Base-by-base conservation (phyloP, 768 basidiomycete genomes). In the Leccinum fibrillosum region DNA sequence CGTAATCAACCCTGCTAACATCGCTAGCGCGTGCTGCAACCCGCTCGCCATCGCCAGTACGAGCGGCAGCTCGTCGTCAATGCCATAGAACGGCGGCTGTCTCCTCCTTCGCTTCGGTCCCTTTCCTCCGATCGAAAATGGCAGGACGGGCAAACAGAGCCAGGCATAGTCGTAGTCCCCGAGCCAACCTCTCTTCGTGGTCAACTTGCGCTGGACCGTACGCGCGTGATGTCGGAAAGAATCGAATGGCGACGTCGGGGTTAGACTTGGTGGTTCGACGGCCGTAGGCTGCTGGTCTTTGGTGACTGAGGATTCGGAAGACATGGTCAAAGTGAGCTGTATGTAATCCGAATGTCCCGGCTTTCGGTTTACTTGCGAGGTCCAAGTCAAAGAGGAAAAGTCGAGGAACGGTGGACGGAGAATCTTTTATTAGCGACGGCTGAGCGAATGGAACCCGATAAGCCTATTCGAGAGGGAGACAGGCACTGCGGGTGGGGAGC, bases 1-100 rank as follows among this genome's bases (percentile, higher is more conserved):
- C 0, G 89, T 89, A 64, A 92, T 90, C 45, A 91, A 76, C 2
- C 89, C 90, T 2, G 88, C 89, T 15, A 91, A 79, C 90, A 92
- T 92, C 2, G 89, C 89, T 10, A 92, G 82, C 2, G 87, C 82
- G 66, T 91, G 89, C 64, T 88, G 87, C 15, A 88, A 74, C 0
- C 92, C 91, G 61, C 83, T 84, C 1, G 87, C 78, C 32, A 92
- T 82, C 1, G 90, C 88, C 17, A 93, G 79, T 4, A 86, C 62
- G 30, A 92, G 78, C 2, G 91, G 92, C 5, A 93, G 75, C 23
- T 90, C 84, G 28, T 81, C 83, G 53, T 92, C 79, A 6, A 92
- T 73, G 3, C 83, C 83, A 63, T 90, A 92, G 74, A 92, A 93
- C 0, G 90, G 90, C 1, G 91, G 86, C 10, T 70, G 62, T 17